These are phyloP conservation scores for Protomyces macrosporus DNA, from an alignment of 1,139 yeast genomes.

Conservation along the genomic window DNA sequence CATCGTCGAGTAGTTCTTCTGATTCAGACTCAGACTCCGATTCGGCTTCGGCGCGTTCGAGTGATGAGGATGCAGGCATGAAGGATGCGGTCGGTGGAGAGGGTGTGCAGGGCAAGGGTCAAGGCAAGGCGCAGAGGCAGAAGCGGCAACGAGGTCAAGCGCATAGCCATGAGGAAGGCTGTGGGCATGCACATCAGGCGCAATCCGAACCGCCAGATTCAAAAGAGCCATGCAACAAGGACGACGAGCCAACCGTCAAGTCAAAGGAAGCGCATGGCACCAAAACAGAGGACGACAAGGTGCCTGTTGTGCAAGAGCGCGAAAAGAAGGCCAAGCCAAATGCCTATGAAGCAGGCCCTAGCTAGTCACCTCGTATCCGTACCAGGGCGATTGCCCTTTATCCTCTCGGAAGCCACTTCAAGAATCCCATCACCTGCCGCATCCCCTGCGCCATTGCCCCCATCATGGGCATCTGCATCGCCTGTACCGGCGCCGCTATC, in stretches of 20 bases:
- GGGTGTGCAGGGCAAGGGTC: not conserved
- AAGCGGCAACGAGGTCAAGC: not conserved
- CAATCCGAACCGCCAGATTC: not conserved
- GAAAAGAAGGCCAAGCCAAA: not conserved
- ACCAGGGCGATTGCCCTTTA: too few relatives aligned
- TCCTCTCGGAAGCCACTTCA: not conserved
- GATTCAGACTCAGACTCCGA: constrained; percentile 24
- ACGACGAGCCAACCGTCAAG: too few relatives aligned
- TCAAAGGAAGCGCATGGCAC: too few relatives aligned
- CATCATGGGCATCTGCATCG: too few relatives aligned
- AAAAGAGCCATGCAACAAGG: not conserved
- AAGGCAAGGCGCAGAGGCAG: not conserved
- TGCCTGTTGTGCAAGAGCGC: too few relatives aligned
- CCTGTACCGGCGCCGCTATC: not conserved
- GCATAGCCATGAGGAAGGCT: not conserved
- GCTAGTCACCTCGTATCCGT: not conserved
- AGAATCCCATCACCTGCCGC: not conserved
- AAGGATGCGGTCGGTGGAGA: not conserved
- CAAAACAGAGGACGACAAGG: too few relatives aligned
- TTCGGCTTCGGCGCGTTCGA: not conserved
- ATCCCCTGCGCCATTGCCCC: too few relatives aligned
- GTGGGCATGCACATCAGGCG: not conserved
- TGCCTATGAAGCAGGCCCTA: not conserved
- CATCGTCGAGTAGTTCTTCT: constrained; percentile 23
- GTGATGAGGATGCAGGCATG: not conserved